A percentile compares a stretch with the other conserved stretches of the same genome.
These are phyloP conservation scores for Chaetomiaceae sp. DNA, from an alignment of 2,329 filamentous ascomycete genomes.

Conservation along the genomic window DNA sequence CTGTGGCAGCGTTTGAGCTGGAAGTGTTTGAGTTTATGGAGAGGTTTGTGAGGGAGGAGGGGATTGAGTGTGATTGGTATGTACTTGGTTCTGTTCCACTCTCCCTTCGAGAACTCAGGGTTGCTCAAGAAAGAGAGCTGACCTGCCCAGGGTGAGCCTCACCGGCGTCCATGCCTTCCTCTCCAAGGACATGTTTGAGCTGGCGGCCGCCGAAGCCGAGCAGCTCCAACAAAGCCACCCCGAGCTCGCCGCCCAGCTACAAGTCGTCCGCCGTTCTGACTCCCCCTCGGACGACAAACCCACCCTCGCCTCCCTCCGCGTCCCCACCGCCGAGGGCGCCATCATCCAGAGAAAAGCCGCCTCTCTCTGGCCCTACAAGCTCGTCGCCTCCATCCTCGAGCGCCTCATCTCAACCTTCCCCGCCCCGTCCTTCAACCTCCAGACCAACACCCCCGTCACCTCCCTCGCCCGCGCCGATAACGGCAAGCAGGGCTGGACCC, in stretches of 20 bases:
- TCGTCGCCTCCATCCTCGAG: constrained; percentile 68
- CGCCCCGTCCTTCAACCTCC: constrained; percentile 58
- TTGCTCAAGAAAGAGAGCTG: constrained; percentile 50
- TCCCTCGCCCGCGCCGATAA: constrained; percentile 31
- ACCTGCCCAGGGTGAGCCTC: constrained; percentile 56
- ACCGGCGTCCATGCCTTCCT: constrained; percentile 57
- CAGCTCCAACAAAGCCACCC: constrained; percentile 49
- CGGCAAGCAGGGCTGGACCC: constrained; percentile 48
- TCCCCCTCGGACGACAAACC: constrained; percentile 25
- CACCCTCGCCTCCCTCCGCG: constrained; percentile 48
- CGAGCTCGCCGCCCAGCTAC: constrained; percentile 49
- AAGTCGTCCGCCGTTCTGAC: constrained; percentile 34
- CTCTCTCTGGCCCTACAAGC: constrained; percentile 78
- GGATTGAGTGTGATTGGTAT: constrained; percentile 64
- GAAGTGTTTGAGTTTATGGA: constrained; percentile 60
- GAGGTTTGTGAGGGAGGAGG: constrained; percentile 50
- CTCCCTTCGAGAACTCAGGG: constrained; percentile 33
- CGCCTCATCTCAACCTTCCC: constrained; percentile 41
- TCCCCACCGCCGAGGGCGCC: constrained; percentile 57
- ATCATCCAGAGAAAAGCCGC: constrained; percentile 62
- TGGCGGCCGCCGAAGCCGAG: constrained; percentile 47
- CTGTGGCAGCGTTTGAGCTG: constrained; percentile 68
- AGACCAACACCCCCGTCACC: constrained; percentile 66
- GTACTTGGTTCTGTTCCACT: constrained; percentile 31
- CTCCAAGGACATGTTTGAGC: constrained; percentile 49